Conservation (phyloP, 768 basidiomycete species). For the Hypsizygus marmoreus region DNA sequence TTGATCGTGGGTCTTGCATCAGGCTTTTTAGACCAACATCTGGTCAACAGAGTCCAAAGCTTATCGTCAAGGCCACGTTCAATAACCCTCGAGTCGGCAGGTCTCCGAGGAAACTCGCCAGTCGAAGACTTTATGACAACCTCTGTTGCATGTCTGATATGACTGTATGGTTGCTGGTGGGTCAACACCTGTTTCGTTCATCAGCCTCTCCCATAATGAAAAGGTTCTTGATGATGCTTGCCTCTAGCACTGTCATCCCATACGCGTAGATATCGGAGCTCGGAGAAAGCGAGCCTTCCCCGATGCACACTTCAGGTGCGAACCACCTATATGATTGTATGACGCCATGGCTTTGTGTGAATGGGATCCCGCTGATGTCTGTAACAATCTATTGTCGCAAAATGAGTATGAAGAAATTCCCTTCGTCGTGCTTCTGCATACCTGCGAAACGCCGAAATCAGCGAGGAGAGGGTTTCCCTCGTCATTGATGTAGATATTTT, state of each 20-base stretch:
- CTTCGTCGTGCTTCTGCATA: no score
- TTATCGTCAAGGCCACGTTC: conserved; percentile 46
- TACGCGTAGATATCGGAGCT: conserved; percentile 56
- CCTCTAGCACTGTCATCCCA: conserved; percentile 62
- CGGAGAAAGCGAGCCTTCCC: conserved; percentile 47
- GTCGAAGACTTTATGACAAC: conserved; percentile 46
- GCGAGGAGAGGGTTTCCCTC: conserved; percentile 50
- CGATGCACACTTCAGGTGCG: conserved; percentile 56
- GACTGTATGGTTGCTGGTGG: conserved; percentile 52
- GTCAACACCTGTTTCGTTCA: conserved; percentile 44
- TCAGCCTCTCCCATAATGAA: not conserved
- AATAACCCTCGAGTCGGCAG: conserved; percentile 31
- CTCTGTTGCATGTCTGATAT: conserved; percentile 52
- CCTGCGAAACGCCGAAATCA: conserved; percentile 60
- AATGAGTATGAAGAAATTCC: no score
- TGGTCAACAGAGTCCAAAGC: conserved; percentile 44
- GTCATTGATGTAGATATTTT: conserved; percentile 48
- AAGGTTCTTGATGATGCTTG: conserved; percentile 18
- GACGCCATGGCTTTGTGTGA: conserved; percentile 53
- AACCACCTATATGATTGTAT: conserved; percentile 53
- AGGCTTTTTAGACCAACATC: conserved; percentile 43
- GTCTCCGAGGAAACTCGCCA: conserved; percentile 46
- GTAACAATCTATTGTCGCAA: conserved; percentile 63
- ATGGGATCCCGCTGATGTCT: conserved; percentile 57
- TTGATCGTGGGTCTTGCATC: conserved; percentile 41